A percentile compares a stretch with the other conserved stretches of the same genome.
Conservation (phyloP, 371 early-diverging fungal genomes). For the Funneliformis caledonium region DNA sequence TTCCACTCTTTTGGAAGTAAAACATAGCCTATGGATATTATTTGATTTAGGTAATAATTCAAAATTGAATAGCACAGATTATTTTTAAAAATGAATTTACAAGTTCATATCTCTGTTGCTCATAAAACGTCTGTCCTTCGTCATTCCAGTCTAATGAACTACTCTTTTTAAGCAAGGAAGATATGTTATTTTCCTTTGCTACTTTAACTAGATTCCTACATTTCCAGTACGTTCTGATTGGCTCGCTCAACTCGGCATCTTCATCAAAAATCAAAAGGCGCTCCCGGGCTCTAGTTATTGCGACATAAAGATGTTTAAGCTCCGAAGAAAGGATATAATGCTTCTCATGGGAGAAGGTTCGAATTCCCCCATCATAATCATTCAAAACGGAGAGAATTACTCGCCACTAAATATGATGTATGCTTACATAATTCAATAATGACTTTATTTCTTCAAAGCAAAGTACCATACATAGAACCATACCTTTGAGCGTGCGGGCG, state of each 20-base stretch:
- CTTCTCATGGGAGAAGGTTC: neutral
- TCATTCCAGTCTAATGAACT: slow-evolving; percentile 4
- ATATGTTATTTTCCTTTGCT: neutral
- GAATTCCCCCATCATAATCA: neutral
- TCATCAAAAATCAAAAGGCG: slow-evolving; percentile 31
- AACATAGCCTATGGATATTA: slow-evolving; percentile 24
- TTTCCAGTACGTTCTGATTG: slow-evolving; percentile 29
- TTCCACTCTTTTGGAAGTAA: slow-evolving; percentile 18
- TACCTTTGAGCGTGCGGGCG: slow-evolving; percentile 19
- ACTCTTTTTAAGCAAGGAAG: slow-evolving; percentile 19
- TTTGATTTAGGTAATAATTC: neutral
- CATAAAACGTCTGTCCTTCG: slow-evolving; percentile 2
- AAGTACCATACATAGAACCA: neutral
- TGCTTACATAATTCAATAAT: neutral
- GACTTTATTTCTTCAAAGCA: neutral
- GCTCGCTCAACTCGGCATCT: neutral
- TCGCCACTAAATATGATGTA: slow-evolving; percentile 22
- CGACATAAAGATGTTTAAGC: slow-evolving; percentile 35
- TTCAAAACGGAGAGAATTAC: slow-evolving; percentile 23
- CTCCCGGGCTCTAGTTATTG: slow-evolving; percentile 30
- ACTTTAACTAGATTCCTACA: neutral
- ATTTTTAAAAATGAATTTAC: neutral
- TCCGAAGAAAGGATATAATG: slow-evolving; percentile 39
- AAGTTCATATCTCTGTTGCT: slow-evolving; percentile 15
- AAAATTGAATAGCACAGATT: neutral